phyloP scores from a whole-genome alignment of 352 stramenopile species.

The Phytophthora palmivora region DNA sequence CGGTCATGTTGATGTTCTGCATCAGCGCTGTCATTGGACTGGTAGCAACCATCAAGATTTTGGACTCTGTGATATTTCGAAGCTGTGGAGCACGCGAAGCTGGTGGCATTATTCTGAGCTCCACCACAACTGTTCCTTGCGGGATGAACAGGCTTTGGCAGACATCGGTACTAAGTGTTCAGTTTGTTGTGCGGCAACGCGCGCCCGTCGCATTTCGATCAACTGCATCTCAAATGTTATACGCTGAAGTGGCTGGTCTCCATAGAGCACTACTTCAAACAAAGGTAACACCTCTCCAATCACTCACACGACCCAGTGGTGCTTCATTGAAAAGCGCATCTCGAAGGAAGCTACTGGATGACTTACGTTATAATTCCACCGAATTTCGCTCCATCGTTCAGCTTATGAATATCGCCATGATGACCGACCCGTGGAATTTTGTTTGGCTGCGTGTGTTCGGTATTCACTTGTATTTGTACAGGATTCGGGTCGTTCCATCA shows the following conservation, averaged over 20 bases:
- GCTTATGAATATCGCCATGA: slow-evolving; percentile 57
- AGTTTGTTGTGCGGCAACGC: slow-evolving; percentile 8
- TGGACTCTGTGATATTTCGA: background rate
- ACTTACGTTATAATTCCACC: slow-evolving; percentile 3
- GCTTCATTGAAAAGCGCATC: background rate
- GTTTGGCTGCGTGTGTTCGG: slow-evolving; percentile 37
- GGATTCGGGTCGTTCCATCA: slow-evolving; percentile 10
- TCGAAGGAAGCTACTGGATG: background rate
- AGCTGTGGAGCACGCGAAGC: background rate
- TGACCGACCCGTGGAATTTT: slow-evolving; percentile 52
- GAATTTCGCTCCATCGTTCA: slow-evolving; percentile 38
- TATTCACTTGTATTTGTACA: slow-evolving; percentile 42
- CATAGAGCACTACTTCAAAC: background rate
- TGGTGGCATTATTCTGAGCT: slow-evolving; percentile 14
- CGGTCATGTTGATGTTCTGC: slow-evolving; percentile 25
- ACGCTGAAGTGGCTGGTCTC: background rate
- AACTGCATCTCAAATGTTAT: background rate
- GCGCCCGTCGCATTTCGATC: background rate
- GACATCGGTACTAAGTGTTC: slow-evolving; percentile 21
- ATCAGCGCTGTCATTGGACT: slow-evolving; percentile 13
- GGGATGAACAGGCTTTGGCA: slow-evolving; percentile 19
- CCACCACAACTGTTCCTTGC: slow-evolving; percentile 22
- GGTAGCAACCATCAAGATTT: background rate
- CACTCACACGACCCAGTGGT: background rate
- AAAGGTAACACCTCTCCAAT: slow-evolving; percentile 6